Conservation (phyloP, 1,284 basidiomycete species). For the Microbotryomycetes sp. region DNA sequence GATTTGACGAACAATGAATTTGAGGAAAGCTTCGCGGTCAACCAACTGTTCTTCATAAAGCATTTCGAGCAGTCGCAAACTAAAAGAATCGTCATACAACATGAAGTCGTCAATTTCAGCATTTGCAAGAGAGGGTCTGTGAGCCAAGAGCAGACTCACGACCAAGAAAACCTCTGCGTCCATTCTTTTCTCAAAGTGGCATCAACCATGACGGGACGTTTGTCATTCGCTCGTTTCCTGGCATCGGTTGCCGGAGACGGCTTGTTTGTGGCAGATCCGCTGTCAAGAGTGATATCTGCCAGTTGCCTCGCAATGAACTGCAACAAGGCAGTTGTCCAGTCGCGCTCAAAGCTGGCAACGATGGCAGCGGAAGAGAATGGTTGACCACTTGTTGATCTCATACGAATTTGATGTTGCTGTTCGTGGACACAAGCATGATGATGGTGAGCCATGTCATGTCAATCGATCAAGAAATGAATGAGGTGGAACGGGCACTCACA, state of each 20-base stretch:
- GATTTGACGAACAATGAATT: constrained; percentile 79
- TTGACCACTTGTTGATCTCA: constrained; percentile 50
- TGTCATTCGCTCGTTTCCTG: neutral
- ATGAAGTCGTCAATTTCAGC: neutral
- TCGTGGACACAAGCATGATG: too few species aligned
- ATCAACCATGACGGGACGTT: constrained; percentile 53
- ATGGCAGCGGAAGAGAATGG: constrained; percentile 50
- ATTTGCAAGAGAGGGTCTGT: too few species aligned
- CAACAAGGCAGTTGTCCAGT: constrained; percentile 81
- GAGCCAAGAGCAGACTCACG: constrained; percentile 54
- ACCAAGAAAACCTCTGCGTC: constrained; percentile 74
- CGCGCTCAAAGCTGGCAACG: constrained; percentile 74
- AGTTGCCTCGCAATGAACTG: constrained; percentile 87
- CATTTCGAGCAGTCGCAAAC: constrained; percentile 64
- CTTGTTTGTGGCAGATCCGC: constrained; percentile 57
- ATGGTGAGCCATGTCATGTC: too few species aligned
- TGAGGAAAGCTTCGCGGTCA: constrained; percentile 68
- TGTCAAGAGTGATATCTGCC: constrained; percentile 71
- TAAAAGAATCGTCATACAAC: constrained; percentile 40
- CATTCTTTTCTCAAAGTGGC: constrained; percentile 62
- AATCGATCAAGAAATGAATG: neutral
- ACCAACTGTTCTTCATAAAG: constrained; percentile 77
- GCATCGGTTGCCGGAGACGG: neutral
- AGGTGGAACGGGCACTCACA: constrained; percentile 35
- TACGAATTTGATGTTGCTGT: constrained; percentile 39